Conservation (phyloP, 192 early-diverging fungal species). For the Martensiomyces pterosporus region DNA sequence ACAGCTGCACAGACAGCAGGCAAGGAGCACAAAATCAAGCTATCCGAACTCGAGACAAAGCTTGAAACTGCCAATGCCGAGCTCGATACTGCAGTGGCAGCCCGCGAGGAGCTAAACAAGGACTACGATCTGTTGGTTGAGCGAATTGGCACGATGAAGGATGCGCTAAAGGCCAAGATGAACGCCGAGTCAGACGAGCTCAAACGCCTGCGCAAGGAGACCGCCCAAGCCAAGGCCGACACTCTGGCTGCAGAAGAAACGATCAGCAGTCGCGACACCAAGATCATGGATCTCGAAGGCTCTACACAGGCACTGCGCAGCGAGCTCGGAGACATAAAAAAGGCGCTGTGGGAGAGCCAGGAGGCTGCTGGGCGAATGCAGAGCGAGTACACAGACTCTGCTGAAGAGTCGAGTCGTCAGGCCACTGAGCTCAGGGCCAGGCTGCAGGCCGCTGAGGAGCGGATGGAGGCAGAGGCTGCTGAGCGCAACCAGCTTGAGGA, state of each 20-base stretch:
- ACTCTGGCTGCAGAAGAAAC: too few relatives aligned
- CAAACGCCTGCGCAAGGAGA: constrained; percentile 36
- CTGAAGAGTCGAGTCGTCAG: constrained; percentile 23
- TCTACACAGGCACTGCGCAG: constrained; percentile 6
- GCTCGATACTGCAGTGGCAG: constrained; percentile 8
- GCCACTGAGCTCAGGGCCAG: constrained; percentile 12
- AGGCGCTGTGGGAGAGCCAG: constrained; percentile 42
- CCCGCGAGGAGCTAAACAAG: constrained; percentile 41
- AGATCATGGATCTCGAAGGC: constrained; percentile 4
- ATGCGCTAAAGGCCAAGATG: constrained; percentile 72
- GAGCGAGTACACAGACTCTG: constrained; percentile 18
- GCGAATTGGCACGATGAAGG: constrained; percentile 75
- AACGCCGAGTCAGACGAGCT: constrained; percentile 71
- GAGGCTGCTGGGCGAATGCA: constrained; percentile 25
- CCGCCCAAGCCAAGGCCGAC: constrained; percentile 1
- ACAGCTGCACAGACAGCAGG: background rate
- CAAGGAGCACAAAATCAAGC: constrained; percentile 6
- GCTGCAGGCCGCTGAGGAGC: constrained; percentile 25
- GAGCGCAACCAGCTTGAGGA: constrained; percentile 37
- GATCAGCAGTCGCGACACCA: background rate
- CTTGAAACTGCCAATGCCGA: too few relatives aligned
- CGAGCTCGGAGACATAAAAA: constrained; percentile 27
- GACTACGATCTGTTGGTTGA: constrained; percentile 68
- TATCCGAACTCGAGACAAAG: constrained; percentile 16
- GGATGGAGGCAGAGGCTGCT: constrained; percentile 19